Evolutionary conservation across 73 alveolate species (phyloP).

Genomic region (Stentor roeselii): DNA sequence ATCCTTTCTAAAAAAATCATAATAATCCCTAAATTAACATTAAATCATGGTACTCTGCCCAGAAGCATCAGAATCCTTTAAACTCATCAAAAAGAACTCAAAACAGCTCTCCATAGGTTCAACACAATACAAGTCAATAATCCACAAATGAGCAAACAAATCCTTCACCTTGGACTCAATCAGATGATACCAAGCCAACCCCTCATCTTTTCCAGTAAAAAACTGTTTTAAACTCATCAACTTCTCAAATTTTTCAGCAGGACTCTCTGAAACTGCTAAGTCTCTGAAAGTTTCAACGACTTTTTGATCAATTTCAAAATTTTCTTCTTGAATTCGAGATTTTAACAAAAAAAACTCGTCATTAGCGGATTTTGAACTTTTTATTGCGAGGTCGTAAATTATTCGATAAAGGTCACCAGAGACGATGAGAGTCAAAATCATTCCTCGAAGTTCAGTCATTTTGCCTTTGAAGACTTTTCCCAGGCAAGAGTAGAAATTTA

Average conservation of each 20-base stretch:
- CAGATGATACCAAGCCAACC: background rate
- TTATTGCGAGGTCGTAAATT: background rate
- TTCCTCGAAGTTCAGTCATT: background rate
- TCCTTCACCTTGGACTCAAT: background rate
- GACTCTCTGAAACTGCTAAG: background rate
- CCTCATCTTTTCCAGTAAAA: no score
- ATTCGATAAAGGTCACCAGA: background rate
- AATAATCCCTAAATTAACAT: no score
- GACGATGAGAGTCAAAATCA: background rate
- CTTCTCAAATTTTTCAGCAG: background rate
- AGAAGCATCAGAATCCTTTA: no score
- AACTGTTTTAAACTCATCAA: background rate
- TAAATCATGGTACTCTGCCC: no score
- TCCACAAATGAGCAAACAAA: background rate
- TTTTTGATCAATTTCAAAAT: background rate
- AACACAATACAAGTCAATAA: background rate
- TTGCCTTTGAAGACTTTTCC: background rate
- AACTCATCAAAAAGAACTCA: no score
- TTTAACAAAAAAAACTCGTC: background rate
- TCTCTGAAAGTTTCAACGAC: background rate
- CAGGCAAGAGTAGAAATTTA: background rate
- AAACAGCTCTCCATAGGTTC: slow-evolving; percentile 5
- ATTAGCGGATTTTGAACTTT: no score
- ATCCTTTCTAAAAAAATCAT: no score
- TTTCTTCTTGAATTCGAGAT: no score